Evolutionary conservation across 495 filamentous ascomycete genomes (phyloP), one percentile per base, ranked within the genome.

Genomic region (Staphylotrichum longicolle): DNA sequence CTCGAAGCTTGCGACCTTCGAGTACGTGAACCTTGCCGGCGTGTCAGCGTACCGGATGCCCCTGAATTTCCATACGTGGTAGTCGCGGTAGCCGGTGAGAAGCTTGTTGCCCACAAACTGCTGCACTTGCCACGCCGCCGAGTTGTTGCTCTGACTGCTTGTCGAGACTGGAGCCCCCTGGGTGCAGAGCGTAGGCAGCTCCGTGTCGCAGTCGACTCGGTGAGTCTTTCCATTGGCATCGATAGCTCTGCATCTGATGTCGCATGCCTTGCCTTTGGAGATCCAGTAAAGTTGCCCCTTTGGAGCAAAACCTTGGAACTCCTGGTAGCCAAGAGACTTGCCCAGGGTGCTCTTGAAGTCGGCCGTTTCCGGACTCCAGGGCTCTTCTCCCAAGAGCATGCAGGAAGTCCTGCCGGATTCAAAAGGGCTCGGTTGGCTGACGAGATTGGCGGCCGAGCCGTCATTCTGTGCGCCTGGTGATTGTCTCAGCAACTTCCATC

Each of bases 21-120:
- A 68, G 61, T 72, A 71, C 14, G 68, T 66, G 46, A 80, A 77
- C 20, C 76, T 66, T 52, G 56, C 66, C 0, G 77, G 71, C 39
- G 68, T 60, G n/a, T 67, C 54, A 11, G 77, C 76, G 63, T 69
- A 80, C 40, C 76, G 70, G 37, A 80, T 54, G 12, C 77, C 77
- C 5, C 72, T 63, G 67, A 78, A 80, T 30, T 72, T 74, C 62
- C 71, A 77, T 6, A 67, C 69, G 57, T 72, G 70, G 54, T 69
- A 68, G 57, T 77, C 74, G 15, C 76, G 66, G 63, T 72, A 75
- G 1, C 76, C 75, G 9, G 71, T 72, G 8, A 78, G 59, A 27
- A 65, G 63, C 53, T 68, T 68, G 60, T 67, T 66, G 12, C 66
- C 64, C n/a, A 69, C 64, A 27, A 59, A 58, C 12, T 70, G 68